Evolutionary conservation across 768 basidiomycete species (phyloP).

Genomic region (Russula sp.): DNA sequence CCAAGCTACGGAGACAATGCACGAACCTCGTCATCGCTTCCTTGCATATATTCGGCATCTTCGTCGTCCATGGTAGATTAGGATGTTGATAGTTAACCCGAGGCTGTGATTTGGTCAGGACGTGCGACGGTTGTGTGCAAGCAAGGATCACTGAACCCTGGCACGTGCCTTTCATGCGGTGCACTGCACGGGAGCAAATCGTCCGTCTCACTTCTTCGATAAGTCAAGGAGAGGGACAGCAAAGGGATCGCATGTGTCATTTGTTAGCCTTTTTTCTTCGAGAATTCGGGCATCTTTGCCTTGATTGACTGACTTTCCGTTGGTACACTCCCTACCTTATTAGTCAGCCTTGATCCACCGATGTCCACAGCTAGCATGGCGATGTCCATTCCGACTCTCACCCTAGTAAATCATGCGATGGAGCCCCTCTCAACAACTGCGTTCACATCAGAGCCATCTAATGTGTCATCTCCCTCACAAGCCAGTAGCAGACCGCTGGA

Average conservation of each 20-base stretch:
- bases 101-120: neutral
- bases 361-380: neutral
- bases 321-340: neutral
- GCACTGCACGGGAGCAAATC: constrained; percentile 2
- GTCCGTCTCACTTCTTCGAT: neutral
- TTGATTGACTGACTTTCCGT: neutral
- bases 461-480: constrained; percentile 55
- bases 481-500: constrained; percentile 55
- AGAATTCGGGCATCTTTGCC: neutral
- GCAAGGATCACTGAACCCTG: neutral
- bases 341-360: constrained; percentile 14
- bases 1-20: constrained; percentile 22
- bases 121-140: neutral
- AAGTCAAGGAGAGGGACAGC: neutral
- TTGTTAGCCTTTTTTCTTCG: neutral
- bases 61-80: constrained; percentile 74
- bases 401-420: constrained; percentile 21
- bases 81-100: constrained; percentile 6
- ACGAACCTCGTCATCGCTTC: constrained; percentile 75
- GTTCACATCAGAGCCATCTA: constrained; percentile 38
- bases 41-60: constrained; percentile 93
- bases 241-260: neutral
- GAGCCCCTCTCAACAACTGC: constrained; percentile 13
- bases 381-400: neutral
- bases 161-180: constrained; percentile 9